Conservation (phyloP, 257 asterid genomes). For the Solanum pinnatisectum region DNA sequence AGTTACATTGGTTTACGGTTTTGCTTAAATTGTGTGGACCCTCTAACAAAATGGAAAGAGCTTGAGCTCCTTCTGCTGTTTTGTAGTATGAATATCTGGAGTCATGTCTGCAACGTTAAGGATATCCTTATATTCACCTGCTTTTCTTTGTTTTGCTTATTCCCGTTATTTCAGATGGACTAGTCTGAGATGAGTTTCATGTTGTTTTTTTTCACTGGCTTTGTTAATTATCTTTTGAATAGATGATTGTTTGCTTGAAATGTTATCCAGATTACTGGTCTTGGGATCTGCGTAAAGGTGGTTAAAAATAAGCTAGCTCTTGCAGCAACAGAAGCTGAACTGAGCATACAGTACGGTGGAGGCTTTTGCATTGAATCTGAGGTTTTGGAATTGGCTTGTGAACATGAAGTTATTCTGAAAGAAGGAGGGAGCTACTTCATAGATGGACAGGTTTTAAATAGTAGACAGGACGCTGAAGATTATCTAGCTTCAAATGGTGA, state of each 20-base stretch:
- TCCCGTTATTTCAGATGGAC: background rate
- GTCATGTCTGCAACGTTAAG: background rate
- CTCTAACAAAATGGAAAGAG: background rate
- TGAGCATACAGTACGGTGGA: slow-evolving; percentile 56
- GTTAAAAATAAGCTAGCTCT: slow-evolving; percentile 89
- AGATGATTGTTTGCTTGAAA: background rate
- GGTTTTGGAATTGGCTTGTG: slow-evolving; percentile 83
- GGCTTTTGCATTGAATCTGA: slow-evolving; percentile 59
- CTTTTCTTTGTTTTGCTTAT: background rate
- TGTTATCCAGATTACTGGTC: slow-evolving; percentile 69
- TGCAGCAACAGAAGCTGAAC: slow-evolving; percentile 58
- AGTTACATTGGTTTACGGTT: background rate
- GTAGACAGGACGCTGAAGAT: slow-evolving; percentile 48
- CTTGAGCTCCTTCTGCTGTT: background rate
- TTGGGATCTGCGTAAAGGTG: slow-evolving; percentile 64
- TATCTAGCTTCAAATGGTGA: slow-evolving; percentile 47
- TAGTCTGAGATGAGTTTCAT: background rate
- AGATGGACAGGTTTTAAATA: slow-evolving; percentile 41
- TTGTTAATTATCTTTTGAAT: background rate
- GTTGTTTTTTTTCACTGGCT: background rate
- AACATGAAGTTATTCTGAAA: slow-evolving; percentile 56
- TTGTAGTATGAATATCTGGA: background rate
- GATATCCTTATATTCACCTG: background rate
- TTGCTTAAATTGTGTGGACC: background rate
- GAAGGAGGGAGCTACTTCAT: slow-evolving; percentile 51